Base-by-base conservation (phyloP, 192 early-diverging fungal species). In the Coemansia sp. region DNA sequence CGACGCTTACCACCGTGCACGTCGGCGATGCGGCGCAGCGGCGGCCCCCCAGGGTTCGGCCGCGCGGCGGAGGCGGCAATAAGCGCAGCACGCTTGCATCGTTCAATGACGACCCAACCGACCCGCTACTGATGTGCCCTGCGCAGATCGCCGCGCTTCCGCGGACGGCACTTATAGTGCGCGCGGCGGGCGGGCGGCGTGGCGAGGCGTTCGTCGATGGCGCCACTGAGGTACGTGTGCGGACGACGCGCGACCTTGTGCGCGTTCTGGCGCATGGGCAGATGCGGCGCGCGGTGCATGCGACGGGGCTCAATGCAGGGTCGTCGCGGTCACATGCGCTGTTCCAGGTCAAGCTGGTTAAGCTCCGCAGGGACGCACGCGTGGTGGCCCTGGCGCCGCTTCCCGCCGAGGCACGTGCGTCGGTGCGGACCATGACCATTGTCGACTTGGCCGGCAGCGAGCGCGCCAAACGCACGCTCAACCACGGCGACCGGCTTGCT, bases 391-490 rank as follows among this genome's bases (percentile, higher is more conserved):
- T 71, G 1, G 58, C 24, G 9, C 7, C 24, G 23, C 45, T 69
- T 6, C 59, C 60, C 5, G 21, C 45, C 0, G 67, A 33, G 21
- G 77, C 68, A 15, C 51, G 62, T 10, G 74, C 71, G 38, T 75
- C 77, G 21, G 72, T 80, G 39, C 76, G 72, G 12, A 66, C 73
- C 5, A 34, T 92, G 60, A 86, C 88, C 0, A 81, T 92, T 14
- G 87, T 92, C 6, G 91, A 92, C 65, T 61, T 92, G 65, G 90
- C 91, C 3, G 90, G 89, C 35, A 88, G 86, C 41, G 91, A 92
- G 75, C 84, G 89, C 16, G 76, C 84, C 20, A 79, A 82, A 34
- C 84, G 80, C 43, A 89, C 87, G 12, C 64, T 71, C 4, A 85
- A 69, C 52, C 72, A 75, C 1, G 86, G 87, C n/a, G 86, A 88